These are phyloP conservation scores for Neurospora sp. DNA, from an alignment of 2,329 filamentous ascomycete species.

Conservation along the genomic window DNA sequence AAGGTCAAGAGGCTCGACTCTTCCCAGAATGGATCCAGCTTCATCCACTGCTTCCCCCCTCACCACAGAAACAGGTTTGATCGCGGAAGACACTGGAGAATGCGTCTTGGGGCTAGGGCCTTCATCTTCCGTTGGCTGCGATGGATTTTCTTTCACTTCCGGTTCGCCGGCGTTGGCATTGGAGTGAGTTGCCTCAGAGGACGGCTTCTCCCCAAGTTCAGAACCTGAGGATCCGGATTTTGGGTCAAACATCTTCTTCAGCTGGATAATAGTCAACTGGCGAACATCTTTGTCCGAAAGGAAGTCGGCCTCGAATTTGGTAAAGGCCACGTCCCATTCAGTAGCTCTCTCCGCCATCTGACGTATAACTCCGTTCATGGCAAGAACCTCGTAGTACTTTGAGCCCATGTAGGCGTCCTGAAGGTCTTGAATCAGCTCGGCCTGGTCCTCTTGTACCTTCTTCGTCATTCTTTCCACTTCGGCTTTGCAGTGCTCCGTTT, in stretches of 20 bases:
- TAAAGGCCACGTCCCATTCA: conserved; percentile 86
- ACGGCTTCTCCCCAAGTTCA: conserved; percentile 36
- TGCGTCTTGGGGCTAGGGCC: conserved; percentile 6
- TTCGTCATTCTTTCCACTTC: conserved; percentile 73
- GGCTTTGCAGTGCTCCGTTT: conserved; percentile 68
- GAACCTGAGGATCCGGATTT: conserved; percentile 46
- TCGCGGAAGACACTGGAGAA: conserved; percentile 8
- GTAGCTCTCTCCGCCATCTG: conserved; percentile 88
- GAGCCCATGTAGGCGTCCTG: conserved; percentile 89
- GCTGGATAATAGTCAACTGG: conserved; percentile 79
- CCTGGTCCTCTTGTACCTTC: conserved; percentile 76
- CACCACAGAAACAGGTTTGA: conserved; percentile 1
- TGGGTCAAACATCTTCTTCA: conserved; percentile 73
- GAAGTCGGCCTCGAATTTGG: conserved; percentile 85
- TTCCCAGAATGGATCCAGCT: conserved; percentile 27
- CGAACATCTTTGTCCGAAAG: conserved; percentile 96
- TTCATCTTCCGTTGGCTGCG: conserved; percentile 13
- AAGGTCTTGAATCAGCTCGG: conserved; percentile 61
- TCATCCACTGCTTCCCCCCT: conserved; percentile 14
- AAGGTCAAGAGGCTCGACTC: conserved; percentile 41
- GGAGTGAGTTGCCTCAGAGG: conserved; percentile 28
- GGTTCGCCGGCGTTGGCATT: conserved; percentile 5
- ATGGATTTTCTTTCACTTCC: conserved; percentile 16
- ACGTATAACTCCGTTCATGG: conserved; percentile 78
- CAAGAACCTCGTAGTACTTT: conserved; percentile 94